These are phyloP conservation scores for Chlamydomonas reinhardtii DNA, from an alignment of 163 green algal genomes.

Conservation along the genomic window DNA sequence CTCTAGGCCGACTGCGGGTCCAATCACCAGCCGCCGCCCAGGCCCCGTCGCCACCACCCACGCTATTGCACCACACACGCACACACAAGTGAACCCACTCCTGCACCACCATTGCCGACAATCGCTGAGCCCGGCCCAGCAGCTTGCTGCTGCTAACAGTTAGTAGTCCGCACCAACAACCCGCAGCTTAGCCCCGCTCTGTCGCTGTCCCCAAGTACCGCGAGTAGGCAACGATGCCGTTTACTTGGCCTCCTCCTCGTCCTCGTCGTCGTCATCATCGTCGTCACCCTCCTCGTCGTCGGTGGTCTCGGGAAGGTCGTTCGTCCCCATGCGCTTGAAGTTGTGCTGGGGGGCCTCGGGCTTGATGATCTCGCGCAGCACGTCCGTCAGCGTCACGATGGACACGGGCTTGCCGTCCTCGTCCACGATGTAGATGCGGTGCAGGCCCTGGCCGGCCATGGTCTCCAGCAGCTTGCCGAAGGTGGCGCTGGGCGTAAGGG, in stretches of 20 bases:
- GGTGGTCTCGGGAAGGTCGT: conserved; percentile 13
- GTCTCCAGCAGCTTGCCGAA: conserved; percentile 56
- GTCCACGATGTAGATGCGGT: conserved; percentile 82
- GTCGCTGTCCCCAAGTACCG: too few species aligned
- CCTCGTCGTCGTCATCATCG: conserved; percentile 33
- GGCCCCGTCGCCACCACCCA: too few species aligned
- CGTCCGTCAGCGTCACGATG: conserved; percentile 81
- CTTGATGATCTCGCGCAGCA: conserved; percentile 65
- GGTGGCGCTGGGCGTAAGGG: conserved; percentile 39
- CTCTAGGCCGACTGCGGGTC: too few species aligned
- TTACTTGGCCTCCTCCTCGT: conserved; percentile 41
- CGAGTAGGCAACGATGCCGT: neutral
- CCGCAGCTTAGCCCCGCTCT: too few species aligned
- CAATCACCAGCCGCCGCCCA: too few species aligned
- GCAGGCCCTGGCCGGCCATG: conserved; percentile 68
- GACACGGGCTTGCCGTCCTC: conserved; percentile 54
- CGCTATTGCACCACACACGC: too few species aligned
- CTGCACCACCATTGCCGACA: too few species aligned
- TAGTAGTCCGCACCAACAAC: too few species aligned
- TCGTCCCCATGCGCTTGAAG: conserved; percentile 44
- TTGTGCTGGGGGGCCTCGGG: conserved; percentile 44
- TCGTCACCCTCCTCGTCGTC: conserved; percentile 24
- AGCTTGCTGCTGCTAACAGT: too few species aligned
- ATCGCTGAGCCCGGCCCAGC: too few species aligned
- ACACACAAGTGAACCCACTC: too few species aligned